phyloP scores from a whole-genome alignment of 176 grass and related monocot genomes.

The Aegilops bicornis region DNA sequence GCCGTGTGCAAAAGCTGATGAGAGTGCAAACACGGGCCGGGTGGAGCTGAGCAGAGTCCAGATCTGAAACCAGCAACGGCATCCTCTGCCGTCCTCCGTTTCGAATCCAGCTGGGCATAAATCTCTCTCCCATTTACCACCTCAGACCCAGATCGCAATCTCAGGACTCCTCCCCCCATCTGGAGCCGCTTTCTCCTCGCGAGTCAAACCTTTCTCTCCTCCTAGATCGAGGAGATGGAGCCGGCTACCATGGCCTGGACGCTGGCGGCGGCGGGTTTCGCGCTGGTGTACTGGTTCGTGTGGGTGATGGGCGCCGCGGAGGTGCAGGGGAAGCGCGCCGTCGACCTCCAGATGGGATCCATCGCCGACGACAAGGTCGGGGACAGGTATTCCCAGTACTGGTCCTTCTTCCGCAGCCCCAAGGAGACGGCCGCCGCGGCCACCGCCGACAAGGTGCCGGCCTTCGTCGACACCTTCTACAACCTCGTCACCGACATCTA shows the following conservation, averaged over 20 bases:
- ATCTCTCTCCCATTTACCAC: constrained; percentile 13
- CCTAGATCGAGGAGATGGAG: constrained; percentile 48
- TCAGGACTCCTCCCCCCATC: neutral
- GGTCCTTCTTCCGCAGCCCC: constrained; percentile 71
- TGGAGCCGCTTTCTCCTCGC: neutral
- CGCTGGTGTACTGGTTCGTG: constrained; percentile 64
- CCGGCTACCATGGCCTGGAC: constrained; percentile 47
- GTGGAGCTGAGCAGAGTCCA: neutral
- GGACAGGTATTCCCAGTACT: constrained; percentile 74
- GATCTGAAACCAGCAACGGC: constrained; percentile 13
- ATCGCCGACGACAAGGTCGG: constrained; percentile 54
- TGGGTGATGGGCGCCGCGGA: constrained; percentile 81
- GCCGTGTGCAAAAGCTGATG: neutral
- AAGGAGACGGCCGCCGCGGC: constrained; percentile 53
- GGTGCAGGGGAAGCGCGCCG: constrained; percentile 71
- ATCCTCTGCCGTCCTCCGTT: neutral
- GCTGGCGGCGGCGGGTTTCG: constrained; percentile 34
- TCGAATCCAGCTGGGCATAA: constrained; percentile 22
- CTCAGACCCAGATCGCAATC: constrained; percentile 11
- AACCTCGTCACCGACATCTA: constrained; percentile 99
- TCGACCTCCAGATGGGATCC: constrained; percentile 73
- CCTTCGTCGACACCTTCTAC: constrained; percentile 96
- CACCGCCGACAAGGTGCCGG: constrained; percentile 74
- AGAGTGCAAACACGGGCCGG: neutral
- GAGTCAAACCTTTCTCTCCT: constrained; percentile 13